Base-by-base conservation (phyloP, 306 rosid species). In the Vigna hirtella region DNA sequence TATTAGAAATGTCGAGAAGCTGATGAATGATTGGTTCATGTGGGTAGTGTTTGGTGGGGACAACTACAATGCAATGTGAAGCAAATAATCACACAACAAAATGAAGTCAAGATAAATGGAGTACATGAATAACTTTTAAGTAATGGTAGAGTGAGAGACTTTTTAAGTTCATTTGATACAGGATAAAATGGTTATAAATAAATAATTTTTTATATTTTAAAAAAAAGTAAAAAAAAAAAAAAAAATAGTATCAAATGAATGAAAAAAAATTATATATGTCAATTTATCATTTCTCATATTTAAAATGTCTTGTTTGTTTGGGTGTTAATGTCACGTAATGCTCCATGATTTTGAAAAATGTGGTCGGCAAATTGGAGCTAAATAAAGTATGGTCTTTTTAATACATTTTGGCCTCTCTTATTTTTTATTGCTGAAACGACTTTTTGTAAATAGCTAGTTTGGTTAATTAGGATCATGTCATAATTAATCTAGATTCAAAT, bases 1-100 rank as follows among this genome's bases (percentile, higher is more conserved):
- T 83, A 87, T 47, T 87, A 47, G 86, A 90, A 87, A 14, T 85
- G 96, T 90, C 89, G 3, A 66, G 93, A 87, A 74, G 89, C 83
- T 77, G 79, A 86, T 84, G 76, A 84, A 92, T 87, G 86, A 81
- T 85, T 87, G 85, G 48, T 53, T 86, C 85, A 87, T 87, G 91
- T 90, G 93, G 77, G 70, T 38, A 28, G 70, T 56, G 82, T 82
- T 80, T 80, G 79, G 89, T 87, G 72, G 91, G 84, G 71, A 87
- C 80, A 22, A 11, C 47, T 3, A 45, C 4, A 42, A 45, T 45
- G 15, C 5, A 66, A 53, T 83, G 77, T 61, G 82, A 72, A 63
- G 68, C 30, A 82, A 79, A 85, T 59, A 66, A 71, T 76, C 81
- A 78, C 53, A 43, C 43, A 53, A 57, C 13, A 74, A 40, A 28